A percentile compares a stretch with the other conserved stretches of the same genome.
These are phyloP conservation scores for Candida sp. DNA, from an alignment of 1,139 yeast species.

Conservation along the genomic window DNA sequence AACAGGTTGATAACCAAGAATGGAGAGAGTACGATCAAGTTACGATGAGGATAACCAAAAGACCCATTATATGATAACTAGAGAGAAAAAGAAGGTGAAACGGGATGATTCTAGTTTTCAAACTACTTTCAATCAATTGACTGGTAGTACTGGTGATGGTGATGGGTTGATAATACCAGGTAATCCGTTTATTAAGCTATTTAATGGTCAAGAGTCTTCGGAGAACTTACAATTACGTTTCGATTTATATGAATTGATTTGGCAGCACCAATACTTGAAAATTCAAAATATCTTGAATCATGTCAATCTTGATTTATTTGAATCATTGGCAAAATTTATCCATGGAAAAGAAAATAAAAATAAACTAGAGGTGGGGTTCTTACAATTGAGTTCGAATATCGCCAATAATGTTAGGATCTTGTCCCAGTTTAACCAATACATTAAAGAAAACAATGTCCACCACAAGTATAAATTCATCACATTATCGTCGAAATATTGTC, in stretches of 20 bases:
- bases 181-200: constrained; percentile 33
- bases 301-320: constrained; percentile 36
- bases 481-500: constrained; percentile 39
- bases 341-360: constrained; percentile 4
- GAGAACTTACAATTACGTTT: constrained; percentile 33
- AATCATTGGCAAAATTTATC: constrained; percentile 27
- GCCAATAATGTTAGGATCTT: constrained; percentile 53
- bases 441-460: constrained; percentile 10
- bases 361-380: constrained; percentile 39
- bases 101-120: not conserved
- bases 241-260: constrained; percentile 32
- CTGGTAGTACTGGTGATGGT: not conserved
- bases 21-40: no score
- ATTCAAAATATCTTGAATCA: constrained; percentile 35
- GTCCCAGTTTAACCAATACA: constrained; percentile 33
- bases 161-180: not conserved
- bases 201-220: constrained; percentile 38
- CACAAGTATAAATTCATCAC: constrained; percentile 24
- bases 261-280: constrained; percentile 33
- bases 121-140: not conserved
- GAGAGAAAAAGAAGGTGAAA: not conserved
- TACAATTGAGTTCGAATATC: constrained; percentile 53
- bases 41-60: constrained; percentile 7
- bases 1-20: no score
- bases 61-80: constrained; percentile 7